Base-by-base conservation (phyloP, 2,329 filamentous ascomycete genomes). In the Pseudofabraea citricarpa region DNA sequence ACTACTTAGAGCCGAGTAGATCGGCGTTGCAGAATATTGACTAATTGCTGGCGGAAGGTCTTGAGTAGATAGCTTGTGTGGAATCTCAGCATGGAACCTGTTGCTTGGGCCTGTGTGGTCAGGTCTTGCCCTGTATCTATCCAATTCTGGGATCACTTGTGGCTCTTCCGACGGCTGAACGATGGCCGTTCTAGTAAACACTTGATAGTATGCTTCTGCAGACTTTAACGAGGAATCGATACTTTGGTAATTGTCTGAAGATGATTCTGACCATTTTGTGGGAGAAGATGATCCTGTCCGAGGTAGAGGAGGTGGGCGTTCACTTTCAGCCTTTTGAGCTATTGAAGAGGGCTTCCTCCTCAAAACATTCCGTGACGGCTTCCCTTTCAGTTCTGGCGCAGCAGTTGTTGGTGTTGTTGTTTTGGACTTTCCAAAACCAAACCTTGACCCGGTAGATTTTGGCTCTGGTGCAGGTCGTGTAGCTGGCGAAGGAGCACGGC, bases 1-100 rank as follows among this genome's bases (percentile, higher is more conserved):
- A 56, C 73, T 77, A 15, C 68, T 49, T 12, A 43, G 38, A 12
- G 47, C 50, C 23, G 52, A 55, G 40, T 54, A 47, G 9, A 41
- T 47, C 16, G 52, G 51, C 9, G 56, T 73, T 32, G 74, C 74
- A 0, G 78, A 81, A 41, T 83, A 81, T 6, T 79, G 65, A n/a
- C 83, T 81, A 5, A 80, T 83, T 7, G 80, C 80, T 6, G 81
- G 78, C n/a, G 81, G 79, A 5, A 85, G 68, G 53, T 85, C 75
- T 42, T 85, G 77, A 3, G 80, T 83, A 22, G 79, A 71, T 18
- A 84, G 61, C 31, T 74, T 74, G 51, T 77, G 76, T 3, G 74
- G 74, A 15, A 75, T 57, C 36, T 77, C 75, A 32, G 69, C 58
- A 23, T 64, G 49, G 40, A 62, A 51, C 45, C 59, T 58, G 51